phyloP scores from a whole-genome alignment of 2,329 filamentous ascomycete genomes.

The Rachicladosporium sp. region DNA sequence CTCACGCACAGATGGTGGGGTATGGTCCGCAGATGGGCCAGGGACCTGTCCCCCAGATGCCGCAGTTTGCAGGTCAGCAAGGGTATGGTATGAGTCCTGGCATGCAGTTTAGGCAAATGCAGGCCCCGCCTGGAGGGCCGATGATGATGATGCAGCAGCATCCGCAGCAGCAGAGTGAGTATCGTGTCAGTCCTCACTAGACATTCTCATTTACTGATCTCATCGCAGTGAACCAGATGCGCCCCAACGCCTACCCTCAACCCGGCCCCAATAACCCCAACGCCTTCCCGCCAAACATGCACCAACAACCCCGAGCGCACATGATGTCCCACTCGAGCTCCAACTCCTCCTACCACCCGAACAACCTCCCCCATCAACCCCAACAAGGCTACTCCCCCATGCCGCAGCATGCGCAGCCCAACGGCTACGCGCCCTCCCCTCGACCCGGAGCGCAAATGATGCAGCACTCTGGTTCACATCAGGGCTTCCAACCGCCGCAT shows the following conservation, averaged over 20 bases:
- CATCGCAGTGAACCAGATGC: constrained; percentile 23
- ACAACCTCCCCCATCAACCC: neutral
- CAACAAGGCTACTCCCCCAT: constrained; percentile 44
- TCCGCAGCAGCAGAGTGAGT: constrained; percentile 15
- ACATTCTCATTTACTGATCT: neutral
- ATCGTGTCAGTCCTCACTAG: neutral
- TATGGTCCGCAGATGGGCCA: constrained; percentile 34
- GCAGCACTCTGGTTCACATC: constrained; percentile 87
- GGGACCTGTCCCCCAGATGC: constrained; percentile 32
- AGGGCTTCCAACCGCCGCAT: constrained; percentile 46
- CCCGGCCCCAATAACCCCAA: constrained; percentile 7
- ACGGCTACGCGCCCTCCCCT: constrained; percentile 67
- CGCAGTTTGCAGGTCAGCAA: constrained; percentile 57
- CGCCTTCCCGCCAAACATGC: constrained; percentile 46
- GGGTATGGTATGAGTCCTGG: constrained; percentile 58
- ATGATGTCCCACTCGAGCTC: constrained; percentile 35
- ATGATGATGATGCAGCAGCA: constrained; percentile 18
- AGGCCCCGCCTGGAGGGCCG: constrained; percentile 8
- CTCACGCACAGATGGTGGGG: constrained; percentile 37
- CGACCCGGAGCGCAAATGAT: constrained; percentile 85
- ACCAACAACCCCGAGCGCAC: constrained; percentile 5
- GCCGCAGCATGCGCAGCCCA: constrained; percentile 52
- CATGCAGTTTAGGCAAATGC: constrained; percentile 36
- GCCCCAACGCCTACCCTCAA: constrained; percentile 11
- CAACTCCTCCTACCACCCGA: constrained; percentile 48